A percentile compares a stretch with the other conserved stretches of the same genome.
These are phyloP conservation scores for Aspergillus unguis DNA, from an alignment of 2,329 filamentous ascomycete species.

Conservation along the genomic window DNA sequence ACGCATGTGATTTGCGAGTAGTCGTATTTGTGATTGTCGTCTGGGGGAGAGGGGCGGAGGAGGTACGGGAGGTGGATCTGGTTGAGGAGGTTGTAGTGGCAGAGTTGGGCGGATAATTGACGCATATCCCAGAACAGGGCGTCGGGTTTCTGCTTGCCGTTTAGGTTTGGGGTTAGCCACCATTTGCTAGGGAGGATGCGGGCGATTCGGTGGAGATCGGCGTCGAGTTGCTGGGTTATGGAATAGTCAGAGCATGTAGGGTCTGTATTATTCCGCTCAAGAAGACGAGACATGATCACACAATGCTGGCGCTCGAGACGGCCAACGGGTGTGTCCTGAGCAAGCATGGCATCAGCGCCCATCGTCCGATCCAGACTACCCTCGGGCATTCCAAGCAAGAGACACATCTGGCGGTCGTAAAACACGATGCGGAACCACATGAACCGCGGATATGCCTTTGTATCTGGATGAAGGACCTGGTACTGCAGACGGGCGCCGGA, in stretches of 20 bases:
- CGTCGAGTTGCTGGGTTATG: not conserved
- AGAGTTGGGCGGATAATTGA: not conserved
- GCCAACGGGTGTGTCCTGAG: not conserved
- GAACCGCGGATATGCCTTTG: not conserved
- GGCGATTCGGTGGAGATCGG: not conserved
- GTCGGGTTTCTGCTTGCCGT: no score
- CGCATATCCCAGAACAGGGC: not conserved
- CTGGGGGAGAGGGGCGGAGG: not conserved
- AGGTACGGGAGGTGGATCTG: constrained; percentile 3
- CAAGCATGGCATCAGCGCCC: not conserved
- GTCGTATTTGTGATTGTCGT: not conserved
- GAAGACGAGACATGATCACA: not conserved
- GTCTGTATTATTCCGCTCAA: not conserved
- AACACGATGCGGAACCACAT: constrained; percentile 5
- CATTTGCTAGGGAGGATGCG: not conserved
- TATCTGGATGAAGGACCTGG: not conserved
- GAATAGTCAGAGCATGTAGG: not conserved
- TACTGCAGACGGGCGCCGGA: not conserved
- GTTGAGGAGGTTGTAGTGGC: not conserved
- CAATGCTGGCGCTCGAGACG: not conserved
- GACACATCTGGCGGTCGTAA: not conserved
- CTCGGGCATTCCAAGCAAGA: not conserved
- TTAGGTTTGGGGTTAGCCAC: not conserved
- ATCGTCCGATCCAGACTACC: not conserved
- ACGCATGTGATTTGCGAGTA: constrained; percentile 2